A percentile compares a stretch with the other conserved stretches of the same genome.
Evolutionary conservation across 768 basidiomycete species (phyloP).

Genomic region (Trametes sanguinea): DNA sequence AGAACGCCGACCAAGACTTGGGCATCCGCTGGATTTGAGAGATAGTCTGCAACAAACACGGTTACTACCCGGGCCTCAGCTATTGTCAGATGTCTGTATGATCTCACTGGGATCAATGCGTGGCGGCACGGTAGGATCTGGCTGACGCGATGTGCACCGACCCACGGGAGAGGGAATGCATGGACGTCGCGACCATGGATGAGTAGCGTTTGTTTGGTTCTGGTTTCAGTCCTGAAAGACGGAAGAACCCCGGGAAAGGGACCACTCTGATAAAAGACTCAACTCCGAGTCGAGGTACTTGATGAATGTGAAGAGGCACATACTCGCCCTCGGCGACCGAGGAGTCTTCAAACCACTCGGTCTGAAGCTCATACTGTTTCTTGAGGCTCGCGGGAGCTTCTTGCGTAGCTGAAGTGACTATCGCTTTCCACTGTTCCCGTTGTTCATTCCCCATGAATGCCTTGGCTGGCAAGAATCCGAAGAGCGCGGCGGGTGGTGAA

Average conservation of each 20-base stretch:
- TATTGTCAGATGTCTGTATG: too few relatives aligned
- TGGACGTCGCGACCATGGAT: neutral
- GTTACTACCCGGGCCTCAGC: neutral
- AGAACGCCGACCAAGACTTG: constrained; percentile 4
- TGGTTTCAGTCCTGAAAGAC: neutral
- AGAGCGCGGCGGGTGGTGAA: neutral
- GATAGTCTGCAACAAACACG: neutral
- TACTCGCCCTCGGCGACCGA: constrained; percentile 5
- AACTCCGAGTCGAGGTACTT: too few relatives aligned
- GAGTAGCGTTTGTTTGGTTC: neutral
- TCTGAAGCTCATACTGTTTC: constrained; percentile 6
- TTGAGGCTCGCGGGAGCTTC: neutral
- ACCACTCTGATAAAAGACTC: neutral
- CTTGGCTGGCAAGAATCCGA: neutral
- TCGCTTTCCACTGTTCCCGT: neutral
- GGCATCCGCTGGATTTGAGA: constrained; percentile 3
- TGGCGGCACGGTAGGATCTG: constrained; percentile 28
- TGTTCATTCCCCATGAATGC: neutral
- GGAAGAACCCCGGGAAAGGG: constrained; percentile 11
- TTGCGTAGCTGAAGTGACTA: neutral
- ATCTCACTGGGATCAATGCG: constrained; percentile 29
- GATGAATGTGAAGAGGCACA: neutral
- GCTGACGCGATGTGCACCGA: constrained; percentile 24
- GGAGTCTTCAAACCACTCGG: neutral
- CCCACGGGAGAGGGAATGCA: constrained; percentile 17